Percentiles rank a stretch among this genome's conserved stretches.
These are phyloP conservation scores for Metarhizium album DNA, from an alignment of 2,329 filamentous ascomycete species.

Conservation along the genomic window DNA sequence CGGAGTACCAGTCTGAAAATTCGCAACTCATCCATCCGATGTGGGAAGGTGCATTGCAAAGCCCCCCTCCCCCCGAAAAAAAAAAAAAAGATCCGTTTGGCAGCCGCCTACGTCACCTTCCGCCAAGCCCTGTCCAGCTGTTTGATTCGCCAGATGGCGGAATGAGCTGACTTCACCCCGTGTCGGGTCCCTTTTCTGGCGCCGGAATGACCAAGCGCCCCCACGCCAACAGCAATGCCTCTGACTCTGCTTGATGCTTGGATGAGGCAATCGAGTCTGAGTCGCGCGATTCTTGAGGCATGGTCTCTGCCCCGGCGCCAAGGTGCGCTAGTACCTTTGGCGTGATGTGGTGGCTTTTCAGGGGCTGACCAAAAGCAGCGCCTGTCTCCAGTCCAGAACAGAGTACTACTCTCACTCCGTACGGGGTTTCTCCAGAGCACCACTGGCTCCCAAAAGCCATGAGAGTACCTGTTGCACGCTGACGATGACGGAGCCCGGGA, in stretches of 20 bases:
- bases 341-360: not conserved
- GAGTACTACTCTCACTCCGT: too few relatives aligned
- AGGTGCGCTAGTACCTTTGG: not conserved
- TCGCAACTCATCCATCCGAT: not conserved
- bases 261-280: too few relatives aligned
- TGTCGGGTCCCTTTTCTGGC: not conserved
- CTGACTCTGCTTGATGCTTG: not conserved
- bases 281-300: too few relatives aligned
- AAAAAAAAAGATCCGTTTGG: not conserved
- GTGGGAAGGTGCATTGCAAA: not conserved
- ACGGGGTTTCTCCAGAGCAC: too few relatives aligned
- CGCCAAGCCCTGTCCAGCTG: not conserved
- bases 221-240: not conserved
- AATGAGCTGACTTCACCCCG: not conserved
- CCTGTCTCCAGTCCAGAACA: too few relatives aligned
- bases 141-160: not conserved
- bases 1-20: not conserved
- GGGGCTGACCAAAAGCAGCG: not conserved
- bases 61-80: not conserved
- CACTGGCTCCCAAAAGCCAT: too few relatives aligned
- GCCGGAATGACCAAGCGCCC: not conserved
- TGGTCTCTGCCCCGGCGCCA: not conserved
- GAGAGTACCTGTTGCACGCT: too few relatives aligned
- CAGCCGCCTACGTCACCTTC: not conserved
- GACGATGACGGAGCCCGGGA: too few relatives aligned